Base-by-base conservation (phyloP, 768 basidiomycete genomes). In the Galerina marginata region DNA sequence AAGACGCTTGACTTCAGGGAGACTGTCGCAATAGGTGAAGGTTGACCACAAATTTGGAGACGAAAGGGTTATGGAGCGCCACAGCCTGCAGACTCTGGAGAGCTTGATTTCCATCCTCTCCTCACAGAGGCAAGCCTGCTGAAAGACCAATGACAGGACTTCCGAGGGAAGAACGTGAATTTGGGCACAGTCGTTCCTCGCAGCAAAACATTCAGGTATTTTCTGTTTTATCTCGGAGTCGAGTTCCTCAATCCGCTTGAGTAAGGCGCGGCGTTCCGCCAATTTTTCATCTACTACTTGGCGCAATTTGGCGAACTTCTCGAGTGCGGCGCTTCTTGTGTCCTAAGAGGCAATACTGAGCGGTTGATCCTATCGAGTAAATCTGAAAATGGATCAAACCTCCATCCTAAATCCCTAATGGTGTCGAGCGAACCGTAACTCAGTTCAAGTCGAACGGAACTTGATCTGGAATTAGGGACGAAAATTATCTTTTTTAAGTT, bases 1-100 rank as follows among this genome's bases (percentile, higher is more conserved):
- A 33, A 61, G 60, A 29, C 40, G 38, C 20, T 56, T n/a, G 11
- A 55, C 39, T n/a, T 44, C 53, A 15, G 44, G 42, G 23, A 25
- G 12, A n/a, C 46, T 26, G 9, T 20, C 46, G 46, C 46, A 12
- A 29, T 56, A 45, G 0, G 40, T 26, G 26, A 54, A 51, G 25
- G 39, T 61, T 14, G 60, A 55, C 60, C 60, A 61, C 6, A 61
- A 39, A 39, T 43, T 39, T 26, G 54, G 54, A 29, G 33, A 61
- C 4, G 46, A 43, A 5, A 61, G 29, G 11, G 60, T 47, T 14
- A 61, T 61, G 9, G 54, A 33, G 16, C 60, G 60, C 60, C 60
- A 61, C 11, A 16, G 39, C 7, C 20, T 37, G 39, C 54, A 61
- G 25, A 61, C 54, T 15, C 49, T 47, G 6, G 60, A 61, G 12